Base-by-base conservation (phyloP, 2,329 filamentous ascomycete genomes). In the Pestalotiopsis fici region DNA sequence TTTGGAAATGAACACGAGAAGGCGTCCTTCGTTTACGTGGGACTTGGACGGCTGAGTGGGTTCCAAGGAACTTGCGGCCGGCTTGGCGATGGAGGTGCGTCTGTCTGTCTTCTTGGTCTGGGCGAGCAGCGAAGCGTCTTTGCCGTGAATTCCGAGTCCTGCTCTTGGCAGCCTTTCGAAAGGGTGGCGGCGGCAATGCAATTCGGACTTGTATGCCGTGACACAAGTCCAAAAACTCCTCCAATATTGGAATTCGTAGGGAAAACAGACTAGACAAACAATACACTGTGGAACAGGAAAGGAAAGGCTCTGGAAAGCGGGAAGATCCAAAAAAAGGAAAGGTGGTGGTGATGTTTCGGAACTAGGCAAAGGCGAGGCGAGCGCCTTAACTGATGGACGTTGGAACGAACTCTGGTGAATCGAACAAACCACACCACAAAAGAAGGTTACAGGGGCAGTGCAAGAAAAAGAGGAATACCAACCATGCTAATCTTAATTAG, bases 61-160 rank as follows among this genome's bases (percentile, higher is more conserved):
- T 62, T 35, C 57, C 35, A 43, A 62, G 59, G 31, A 37, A 35
- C 59, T 62, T 37, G 59, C 21, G 59, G 59, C 59, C 43, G 59
- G 59, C 59, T 62, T 50, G 59, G 59, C 59, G 37, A 47, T 47
- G 35, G 25, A 37, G n/a, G 59, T 47, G 27, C n/a, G 31, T 35
- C 21, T 27, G 31, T 47, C 37, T 62, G 59, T n/a, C n/a, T n/a
- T n/a, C n/a, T n/a, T n/a, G n/a, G n/a, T n/a, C 57, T 59, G 55
- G 18, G 31, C 18, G 18, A 31, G 59, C 35, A 18, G 59, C 23
- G 11, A 12, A n/a, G 25, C 59, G 31, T 35, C 31, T 35, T 35
- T 50, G 43, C 43, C 43, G 43, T 9, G 18, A 50, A 9, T 50
- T 18, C 43, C 43, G 43, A 50, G 43, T 50, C 43, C 43, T 50